These are phyloP conservation scores for Cytospora mali DNA, from an alignment of 2,329 filamentous ascomycete species.

Conservation along the genomic window DNA sequence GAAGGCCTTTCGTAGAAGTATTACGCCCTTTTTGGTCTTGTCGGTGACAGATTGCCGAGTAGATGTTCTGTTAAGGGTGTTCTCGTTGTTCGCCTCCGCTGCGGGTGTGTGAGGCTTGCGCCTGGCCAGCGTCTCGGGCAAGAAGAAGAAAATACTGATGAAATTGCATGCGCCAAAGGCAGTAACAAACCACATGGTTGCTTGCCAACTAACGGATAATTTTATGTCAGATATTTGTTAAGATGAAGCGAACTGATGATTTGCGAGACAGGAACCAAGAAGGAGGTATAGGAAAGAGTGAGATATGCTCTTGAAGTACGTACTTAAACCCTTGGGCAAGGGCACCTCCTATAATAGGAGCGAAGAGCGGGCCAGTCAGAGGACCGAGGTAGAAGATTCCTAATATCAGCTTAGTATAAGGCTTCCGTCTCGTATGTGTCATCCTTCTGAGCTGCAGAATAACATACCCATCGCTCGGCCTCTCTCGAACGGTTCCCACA, in stretches of 20 bases:
- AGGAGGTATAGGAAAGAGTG: not conserved
- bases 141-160: conserved; percentile 58
- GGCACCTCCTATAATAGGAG: conserved; percentile 75
- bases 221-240: not conserved
- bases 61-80: conserved; percentile 37
- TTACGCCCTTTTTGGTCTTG: conserved; percentile 56
- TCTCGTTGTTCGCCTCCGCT: conserved; percentile 17
- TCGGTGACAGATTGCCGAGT: conserved; percentile 64
- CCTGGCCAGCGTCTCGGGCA: conserved; percentile 66
- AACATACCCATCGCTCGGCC: conserved; percentile 72
- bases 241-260: not conserved
- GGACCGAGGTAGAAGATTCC: conserved; percentile 76
- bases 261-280: not conserved
- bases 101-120: conserved; percentile 31
- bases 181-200: conserved; percentile 76
- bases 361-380: conserved; percentile 71
- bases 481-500: conserved; percentile 74
- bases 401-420: not conserved
- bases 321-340: conserved; percentile 61
- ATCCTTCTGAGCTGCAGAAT: not conserved
- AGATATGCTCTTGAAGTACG: not conserved
- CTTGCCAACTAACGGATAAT: conserved; percentile 61
- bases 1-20: conserved; percentile 61
- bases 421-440: not conserved
- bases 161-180: conserved; percentile 67